Percentiles rank a stretch among this genome's conserved stretches.
Conservation (phyloP, 2,329 filamentous ascomycete genomes). For the Gliomastix tumulicola region DNA sequence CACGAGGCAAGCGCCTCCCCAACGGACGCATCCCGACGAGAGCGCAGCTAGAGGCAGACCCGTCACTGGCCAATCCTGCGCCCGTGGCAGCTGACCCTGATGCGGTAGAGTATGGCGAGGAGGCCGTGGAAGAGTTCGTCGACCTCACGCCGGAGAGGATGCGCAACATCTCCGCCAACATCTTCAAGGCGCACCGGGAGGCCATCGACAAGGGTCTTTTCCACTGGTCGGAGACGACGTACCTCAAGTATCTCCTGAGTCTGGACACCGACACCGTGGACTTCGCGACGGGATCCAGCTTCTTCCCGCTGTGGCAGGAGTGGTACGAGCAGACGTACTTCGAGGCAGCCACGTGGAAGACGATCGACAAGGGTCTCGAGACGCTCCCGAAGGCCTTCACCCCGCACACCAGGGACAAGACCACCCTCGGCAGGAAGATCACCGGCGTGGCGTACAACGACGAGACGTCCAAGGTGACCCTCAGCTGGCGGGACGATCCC, state of each 20-base stretch:
- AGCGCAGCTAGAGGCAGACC: slow-evolving; percentile 36
- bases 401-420: slow-evolving; percentile 49
- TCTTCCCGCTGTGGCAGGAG: slow-evolving; percentile 10
- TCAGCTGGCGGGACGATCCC: slow-evolving; percentile 49
- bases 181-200: slow-evolving; percentile 31
- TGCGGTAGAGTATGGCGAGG: slow-evolving; percentile 17
- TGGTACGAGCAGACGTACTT: slow-evolving; percentile 14
- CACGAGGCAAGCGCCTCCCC: slow-evolving; percentile 36
- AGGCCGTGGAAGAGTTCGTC: slow-evolving; percentile 24
- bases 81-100: slow-evolving; percentile 17
- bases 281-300: slow-evolving; percentile 7
- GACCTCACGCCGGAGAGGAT: slow-evolving; percentile 12
- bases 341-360: slow-evolving; percentile 9
- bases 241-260: slow-evolving; percentile 45
- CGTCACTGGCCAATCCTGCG: slow-evolving; percentile 21
- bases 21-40: slow-evolving; percentile 44
- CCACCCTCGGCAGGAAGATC: slow-evolving; percentile 49
- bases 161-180: slow-evolving; percentile 28
- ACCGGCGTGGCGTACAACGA: slow-evolving; percentile 40
- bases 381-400: slow-evolving; percentile 52
- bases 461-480: slow-evolving; percentile 43
- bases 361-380: slow-evolving; percentile 1
- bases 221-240: slow-evolving; percentile 58
- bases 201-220: slow-evolving; percentile 42
- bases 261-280: slow-evolving; percentile 44